A percentile compares a stretch with the other conserved stretches of the same genome.
These are phyloP conservation scores for Aegle marmelos DNA, from an alignment of 345 rosid genomes.

Conservation along the genomic window DNA sequence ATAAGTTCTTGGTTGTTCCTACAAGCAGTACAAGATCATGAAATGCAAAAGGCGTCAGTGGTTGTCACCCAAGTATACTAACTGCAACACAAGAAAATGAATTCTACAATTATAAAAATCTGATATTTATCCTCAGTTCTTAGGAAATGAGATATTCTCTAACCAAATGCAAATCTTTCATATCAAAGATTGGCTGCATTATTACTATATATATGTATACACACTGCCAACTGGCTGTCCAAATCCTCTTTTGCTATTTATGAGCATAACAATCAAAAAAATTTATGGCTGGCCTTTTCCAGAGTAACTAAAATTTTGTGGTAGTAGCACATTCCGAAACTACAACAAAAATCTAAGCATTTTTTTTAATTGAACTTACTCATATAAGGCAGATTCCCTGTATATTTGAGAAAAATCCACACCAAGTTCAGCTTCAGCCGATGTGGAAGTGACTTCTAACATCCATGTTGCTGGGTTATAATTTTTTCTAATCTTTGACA, in stretches of 20 bases:
- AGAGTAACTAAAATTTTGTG: too few species aligned
- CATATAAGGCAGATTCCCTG: conserved; percentile 37
- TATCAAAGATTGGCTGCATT: too few species aligned
- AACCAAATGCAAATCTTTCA: background rate
- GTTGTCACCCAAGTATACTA: background rate
- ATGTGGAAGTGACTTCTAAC: conserved; percentile 62
- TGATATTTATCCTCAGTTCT: too few species aligned
- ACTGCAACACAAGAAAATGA: background rate
- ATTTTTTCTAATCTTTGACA: conserved; percentile 54
- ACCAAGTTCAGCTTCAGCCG: conserved; percentile 56
- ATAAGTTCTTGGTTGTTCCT: conserved; percentile 54
- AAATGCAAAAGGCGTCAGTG: background rate
- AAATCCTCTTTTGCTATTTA: too few species aligned
- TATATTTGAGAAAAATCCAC: conserved; percentile 60
- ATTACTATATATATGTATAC: too few species aligned
- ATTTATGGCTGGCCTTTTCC: too few species aligned
- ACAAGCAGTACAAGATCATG: background rate
- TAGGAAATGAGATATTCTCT: too few species aligned
- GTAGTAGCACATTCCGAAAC: background rate
- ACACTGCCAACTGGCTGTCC: too few species aligned
- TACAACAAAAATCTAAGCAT: background rate
- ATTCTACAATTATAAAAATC: too few species aligned
- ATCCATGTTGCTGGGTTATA: conserved; percentile 89
- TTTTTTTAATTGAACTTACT: conserved; percentile 36
- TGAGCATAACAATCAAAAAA: too few species aligned